Base-by-base conservation (phyloP, 2,329 filamentous ascomycete species). In the Teratosphaeria pseudoeucalypti region DNA sequence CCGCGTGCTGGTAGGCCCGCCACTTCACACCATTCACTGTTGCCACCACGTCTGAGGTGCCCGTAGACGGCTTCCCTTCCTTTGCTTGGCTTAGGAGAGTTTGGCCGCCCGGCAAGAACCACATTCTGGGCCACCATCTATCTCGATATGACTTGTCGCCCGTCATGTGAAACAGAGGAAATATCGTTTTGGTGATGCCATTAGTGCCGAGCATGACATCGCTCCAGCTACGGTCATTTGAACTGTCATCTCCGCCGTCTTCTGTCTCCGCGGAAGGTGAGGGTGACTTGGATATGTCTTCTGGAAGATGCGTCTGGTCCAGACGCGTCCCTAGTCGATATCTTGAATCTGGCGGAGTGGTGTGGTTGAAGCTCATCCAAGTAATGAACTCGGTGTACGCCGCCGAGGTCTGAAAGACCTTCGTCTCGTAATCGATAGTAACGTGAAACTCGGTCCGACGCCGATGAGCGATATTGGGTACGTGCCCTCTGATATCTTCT, bases 341-440 rank as follows among this genome's bases (percentile, higher is more conserved):
- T 32, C 43, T 58, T 59, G 62, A 29, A 26, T 39, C 11, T 52
- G 43, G 10, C 16, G 14, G 32, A 10, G n/a, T 52, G n/a, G 32
- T 56, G 29, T 52, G n/a, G 12, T 34, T 53, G 27, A 39, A 43
- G 12, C 72, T 68, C 62, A 75, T 75, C 65, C 66, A 72, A 2
- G 66, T 64, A 11, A 72, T 57, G 57, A 66, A 68, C 9, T 68
- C 64, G 34, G 68, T 67, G 62, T 64, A 70, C 56, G 67, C 69
- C 1, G 68, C 68, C 23, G 69, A 57, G 55, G 74, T 78, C 67
- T 78, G 76, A 66, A 80, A 79, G 2, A 80, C 67, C 6, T 72
- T 70, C 1, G 76, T 77, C 59, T 76, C 72, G 62, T 76, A 79
- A 63, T 81, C 78, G 3, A 79, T 70, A 1, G 76, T 76, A 49